A percentile compares a stretch with the other conserved stretches of the same genome.
phyloP scores from a whole-genome alignment of 495 filamentous ascomycete species.

The Xanthoparmelia taractica region DNA sequence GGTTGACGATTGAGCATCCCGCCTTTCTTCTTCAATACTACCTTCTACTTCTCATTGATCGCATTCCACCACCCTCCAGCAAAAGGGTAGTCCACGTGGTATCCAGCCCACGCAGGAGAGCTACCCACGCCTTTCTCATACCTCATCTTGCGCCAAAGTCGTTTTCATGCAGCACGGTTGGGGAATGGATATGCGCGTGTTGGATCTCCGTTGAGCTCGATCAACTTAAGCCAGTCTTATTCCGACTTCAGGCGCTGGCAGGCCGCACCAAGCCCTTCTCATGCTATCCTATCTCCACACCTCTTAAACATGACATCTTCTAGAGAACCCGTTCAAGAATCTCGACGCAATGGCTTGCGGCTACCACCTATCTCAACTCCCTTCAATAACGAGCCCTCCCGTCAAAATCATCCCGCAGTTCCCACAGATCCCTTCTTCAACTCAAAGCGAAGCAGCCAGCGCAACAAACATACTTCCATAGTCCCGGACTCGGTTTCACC shows the following conservation, averaged over 20 bases:
- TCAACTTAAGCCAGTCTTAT: not conserved
- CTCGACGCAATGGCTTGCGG: not conserved
- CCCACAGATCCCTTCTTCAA: not conserved
- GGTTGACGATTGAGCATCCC: not conserved
- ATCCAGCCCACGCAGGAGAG: not conserved
- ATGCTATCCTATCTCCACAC: not conserved
- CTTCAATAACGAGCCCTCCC: not conserved
- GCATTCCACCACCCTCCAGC: not conserved
- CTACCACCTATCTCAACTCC: not conserved
- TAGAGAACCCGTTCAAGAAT: not conserved
- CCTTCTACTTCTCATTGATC: not conserved
- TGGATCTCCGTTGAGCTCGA: not conserved
- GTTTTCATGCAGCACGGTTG: not conserved
- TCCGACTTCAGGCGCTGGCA: not conserved
- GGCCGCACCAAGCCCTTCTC: not conserved
- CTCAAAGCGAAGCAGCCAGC: not conserved
- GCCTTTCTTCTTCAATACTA: not conserved
- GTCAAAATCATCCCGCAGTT: not conserved
- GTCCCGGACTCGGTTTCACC: not conserved
- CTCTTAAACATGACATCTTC: not conserved
- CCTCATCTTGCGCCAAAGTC: not conserved
- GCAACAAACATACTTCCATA: conserved; percentile 8
- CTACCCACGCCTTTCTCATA: not conserved
- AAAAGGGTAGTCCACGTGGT: not conserved
- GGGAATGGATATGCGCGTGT: not conserved